Evolutionary conservation across 2,329 filamentous ascomycete genomes (phyloP).

Genomic region (Pseudomassariella vexata): DNA sequence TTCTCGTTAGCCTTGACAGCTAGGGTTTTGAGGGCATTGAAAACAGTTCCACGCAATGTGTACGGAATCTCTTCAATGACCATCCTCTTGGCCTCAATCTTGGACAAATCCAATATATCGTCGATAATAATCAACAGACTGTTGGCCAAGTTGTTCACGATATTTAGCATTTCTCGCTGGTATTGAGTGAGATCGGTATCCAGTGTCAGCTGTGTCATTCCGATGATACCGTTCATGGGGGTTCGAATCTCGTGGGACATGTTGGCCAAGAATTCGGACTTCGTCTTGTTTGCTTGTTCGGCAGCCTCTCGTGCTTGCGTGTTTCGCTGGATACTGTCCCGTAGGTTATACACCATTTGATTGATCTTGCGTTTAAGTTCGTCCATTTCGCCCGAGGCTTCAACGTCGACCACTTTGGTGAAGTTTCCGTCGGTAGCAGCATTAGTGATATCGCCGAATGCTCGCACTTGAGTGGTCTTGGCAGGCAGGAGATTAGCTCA

Average conservation of each 20-base stretch:
- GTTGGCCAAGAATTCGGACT: conserved; percentile 96
- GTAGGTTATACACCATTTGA: conserved; percentile 93
- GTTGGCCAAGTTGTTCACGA: conserved; percentile 94
- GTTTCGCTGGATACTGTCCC: conserved; percentile 95
- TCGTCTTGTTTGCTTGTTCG: conserved; percentile 94
- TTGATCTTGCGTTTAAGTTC: conserved; percentile 99
- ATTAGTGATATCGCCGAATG: conserved; percentile 98
- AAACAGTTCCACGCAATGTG: conserved; percentile 87
- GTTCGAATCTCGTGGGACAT: conserved; percentile 99
- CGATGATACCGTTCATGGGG: conserved; percentile 95
- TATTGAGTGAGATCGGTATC: conserved; percentile 94
- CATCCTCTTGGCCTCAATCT: conserved; percentile 95
- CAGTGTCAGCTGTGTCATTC: conserved; percentile 93
- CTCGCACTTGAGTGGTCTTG: conserved; percentile 92
- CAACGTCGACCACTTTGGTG: conserved; percentile 91
- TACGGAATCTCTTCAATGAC: conserved; percentile 98
- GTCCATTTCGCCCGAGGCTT: conserved; percentile 98
- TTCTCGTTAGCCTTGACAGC: conserved; percentile 98
- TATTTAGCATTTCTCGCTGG: conserved; percentile 96
- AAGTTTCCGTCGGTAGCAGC: conserved; percentile 95
- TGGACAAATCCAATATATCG: conserved; percentile 67
- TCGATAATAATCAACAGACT: conserved; percentile 96
- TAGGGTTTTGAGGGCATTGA: conserved; percentile 93
- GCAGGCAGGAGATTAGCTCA: conserved; percentile 13
- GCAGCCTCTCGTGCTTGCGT: conserved; percentile 93